phyloP scores from a whole-genome alignment of 2,329 filamentous ascomycete species.

The Alternaria gansuensis region DNA sequence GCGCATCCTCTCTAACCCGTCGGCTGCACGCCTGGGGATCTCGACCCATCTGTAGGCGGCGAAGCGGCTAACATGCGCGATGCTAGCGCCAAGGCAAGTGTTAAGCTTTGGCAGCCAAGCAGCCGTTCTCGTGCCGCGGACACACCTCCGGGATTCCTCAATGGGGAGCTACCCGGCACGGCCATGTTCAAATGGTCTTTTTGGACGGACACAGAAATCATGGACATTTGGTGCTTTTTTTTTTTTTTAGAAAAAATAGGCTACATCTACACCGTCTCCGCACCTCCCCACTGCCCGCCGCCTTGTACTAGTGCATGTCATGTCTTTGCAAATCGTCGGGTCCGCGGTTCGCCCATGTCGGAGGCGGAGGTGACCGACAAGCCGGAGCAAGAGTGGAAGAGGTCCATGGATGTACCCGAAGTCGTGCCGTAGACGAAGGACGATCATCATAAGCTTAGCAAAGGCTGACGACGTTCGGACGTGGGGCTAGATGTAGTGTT shows the following conservation, averaged over 20 bases:
- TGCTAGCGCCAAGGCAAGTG: slow-evolving; percentile 2
- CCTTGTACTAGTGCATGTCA: slow-evolving; percentile 6
- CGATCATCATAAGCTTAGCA: neutral
- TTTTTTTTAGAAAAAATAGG: neutral
- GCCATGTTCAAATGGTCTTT: slow-evolving; percentile 12
- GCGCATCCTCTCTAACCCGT: slow-evolving; percentile 10
- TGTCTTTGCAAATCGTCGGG: slow-evolving; percentile 1
- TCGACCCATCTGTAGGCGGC: slow-evolving; percentile 24
- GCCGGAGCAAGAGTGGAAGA: slow-evolving; percentile 5
- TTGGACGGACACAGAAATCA: slow-evolving; percentile 4
- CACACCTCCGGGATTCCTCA: slow-evolving; percentile 17
- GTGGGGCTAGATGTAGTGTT: slow-evolving; percentile 5
- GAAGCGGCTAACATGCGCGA: slow-evolving; percentile 23
- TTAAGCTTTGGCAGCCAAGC: slow-evolving; percentile 28
- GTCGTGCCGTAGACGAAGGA: slow-evolving; percentile 7
- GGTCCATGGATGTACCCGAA: slow-evolving; percentile 1
- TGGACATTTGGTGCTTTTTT: slow-evolving; percentile 2
- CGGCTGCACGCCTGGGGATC: slow-evolving; percentile 24
- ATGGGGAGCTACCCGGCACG: slow-evolving; percentile 17
- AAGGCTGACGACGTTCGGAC: slow-evolving; percentile 5
- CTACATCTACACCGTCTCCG: slow-evolving; percentile 7
- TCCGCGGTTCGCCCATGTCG: slow-evolving; percentile 9
- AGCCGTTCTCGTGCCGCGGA: slow-evolving; percentile 11
- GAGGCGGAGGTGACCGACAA: slow-evolving; percentile 4
- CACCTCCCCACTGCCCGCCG: slow-evolving; percentile 2